Evolutionary conservation across 495 filamentous ascomycete species (phyloP).

Genomic region (Ascodesmis nigricans): DNA sequence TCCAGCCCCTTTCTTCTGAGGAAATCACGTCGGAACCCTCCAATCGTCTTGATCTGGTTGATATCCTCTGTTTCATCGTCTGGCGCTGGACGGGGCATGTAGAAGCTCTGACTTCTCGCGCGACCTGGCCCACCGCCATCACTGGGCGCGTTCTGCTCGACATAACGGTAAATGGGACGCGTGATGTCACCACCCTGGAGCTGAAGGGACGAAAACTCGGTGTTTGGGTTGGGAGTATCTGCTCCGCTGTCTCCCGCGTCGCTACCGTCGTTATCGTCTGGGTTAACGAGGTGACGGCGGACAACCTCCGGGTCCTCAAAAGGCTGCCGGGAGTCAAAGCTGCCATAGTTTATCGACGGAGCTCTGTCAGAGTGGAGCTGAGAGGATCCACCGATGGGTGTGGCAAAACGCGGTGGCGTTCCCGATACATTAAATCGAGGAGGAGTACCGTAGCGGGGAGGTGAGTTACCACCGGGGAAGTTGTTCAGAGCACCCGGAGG

Average conservation of each 20-base stretch:
- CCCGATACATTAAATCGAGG: constrained; percentile 25
- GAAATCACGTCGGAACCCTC: constrained; percentile 80
- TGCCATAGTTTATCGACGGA: constrained; percentile 48
- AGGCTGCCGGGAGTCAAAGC: constrained; percentile 43
- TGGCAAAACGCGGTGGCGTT: constrained; percentile 31
- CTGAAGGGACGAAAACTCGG: constrained; percentile 79
- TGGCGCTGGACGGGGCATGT: constrained; percentile 47
- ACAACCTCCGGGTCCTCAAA: constrained; percentile 65
- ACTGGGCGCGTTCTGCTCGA: constrained; percentile 47
- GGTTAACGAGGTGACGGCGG: constrained; percentile 52
- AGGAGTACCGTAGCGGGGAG: constrained; percentile 38
- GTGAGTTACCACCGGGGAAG: constrained; percentile 22
- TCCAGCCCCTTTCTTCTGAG: constrained; percentile 33
- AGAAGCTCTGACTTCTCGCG: constrained; percentile 62
- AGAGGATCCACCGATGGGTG: constrained; percentile 32
- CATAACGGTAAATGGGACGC: constrained; percentile 81
- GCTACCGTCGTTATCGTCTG: constrained; percentile 24
- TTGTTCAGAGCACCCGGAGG: constrained; percentile 19
- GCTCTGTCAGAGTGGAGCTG: constrained; percentile 22
- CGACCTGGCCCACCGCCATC: constrained; percentile 22
- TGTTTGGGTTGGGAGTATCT: too few species aligned
- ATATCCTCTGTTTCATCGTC: constrained; percentile 65
- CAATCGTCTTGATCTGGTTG: constrained; percentile 68
- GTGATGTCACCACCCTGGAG: constrained; percentile 90
- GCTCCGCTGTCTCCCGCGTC: constrained; percentile 26